Percentiles rank a stretch among this genome's conserved stretches.
Evolutionary conservation across 257 asterid species (phyloP).

Genomic region (Gynochthodes officinalis): DNA sequence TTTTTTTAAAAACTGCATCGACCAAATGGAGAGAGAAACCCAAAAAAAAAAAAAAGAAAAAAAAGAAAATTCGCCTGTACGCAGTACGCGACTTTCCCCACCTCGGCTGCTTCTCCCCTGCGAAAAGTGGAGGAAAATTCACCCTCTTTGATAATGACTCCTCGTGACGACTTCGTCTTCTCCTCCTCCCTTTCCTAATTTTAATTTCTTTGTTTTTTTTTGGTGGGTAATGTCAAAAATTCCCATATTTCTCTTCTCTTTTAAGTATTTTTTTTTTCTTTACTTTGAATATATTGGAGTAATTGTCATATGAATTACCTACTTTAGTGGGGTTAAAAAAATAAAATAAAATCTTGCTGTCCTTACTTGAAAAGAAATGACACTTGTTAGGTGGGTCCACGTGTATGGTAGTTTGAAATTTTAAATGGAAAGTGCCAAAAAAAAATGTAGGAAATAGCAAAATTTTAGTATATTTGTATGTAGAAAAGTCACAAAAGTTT

Average conservation of each 20-base stretch:
- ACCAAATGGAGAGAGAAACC: not conserved
- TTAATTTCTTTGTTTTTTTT: not conserved
- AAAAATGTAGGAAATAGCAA: too few relatives aligned
- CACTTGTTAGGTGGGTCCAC: too few relatives aligned
- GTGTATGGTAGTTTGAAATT: too few relatives aligned
- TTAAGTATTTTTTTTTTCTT: not conserved
- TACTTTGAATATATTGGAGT: too few relatives aligned
- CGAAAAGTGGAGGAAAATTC: slow-evolving; percentile 25
- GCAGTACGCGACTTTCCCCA: slow-evolving; percentile 14
- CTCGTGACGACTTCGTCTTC: slow-evolving; percentile 2
- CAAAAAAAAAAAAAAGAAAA: not conserved
- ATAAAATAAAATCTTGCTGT: too few relatives aligned
- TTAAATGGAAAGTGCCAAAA: too few relatives aligned
- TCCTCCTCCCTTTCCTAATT: not conserved
- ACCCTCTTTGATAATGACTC: slow-evolving; percentile 9
- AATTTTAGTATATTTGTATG: too few relatives aligned
- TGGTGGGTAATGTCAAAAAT: not conserved
- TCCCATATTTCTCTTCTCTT: too few relatives aligned
- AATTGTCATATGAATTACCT: too few relatives aligned
- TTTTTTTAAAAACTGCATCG: slow-evolving; percentile 3
- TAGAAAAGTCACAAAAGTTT: too few relatives aligned
- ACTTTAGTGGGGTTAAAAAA: too few relatives aligned
- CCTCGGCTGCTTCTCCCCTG: not conserved
- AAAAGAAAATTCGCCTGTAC: slow-evolving; percentile 18
- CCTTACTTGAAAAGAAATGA: too few relatives aligned